Evolutionary conservation across 2,329 filamentous ascomycete species (phyloP), one percentile per base, ranked within the genome.

Genomic region (Nigrospora sphaerica): DNA sequence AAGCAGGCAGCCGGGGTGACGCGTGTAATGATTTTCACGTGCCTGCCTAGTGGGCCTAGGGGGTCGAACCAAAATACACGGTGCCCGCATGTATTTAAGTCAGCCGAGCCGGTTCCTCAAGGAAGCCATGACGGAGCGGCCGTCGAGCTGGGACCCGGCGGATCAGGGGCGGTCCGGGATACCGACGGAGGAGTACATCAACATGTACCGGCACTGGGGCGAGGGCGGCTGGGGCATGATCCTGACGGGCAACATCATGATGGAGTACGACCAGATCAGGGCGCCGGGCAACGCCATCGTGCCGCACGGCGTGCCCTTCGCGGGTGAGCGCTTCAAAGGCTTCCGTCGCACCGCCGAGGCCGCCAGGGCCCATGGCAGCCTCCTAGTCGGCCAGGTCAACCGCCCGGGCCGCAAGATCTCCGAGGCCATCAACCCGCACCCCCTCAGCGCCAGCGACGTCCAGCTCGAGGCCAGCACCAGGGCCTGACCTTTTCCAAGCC

Each of bases 241-340:
- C 43, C 62, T 83, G 0, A 78, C 77, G 1, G 80, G 80, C 42
- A 83, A 84, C 60, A 67, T 81, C 51, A 78, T 81, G 74, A 66
- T 82, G 44, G 75, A 77, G 38, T 77, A 74, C 58, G 72, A 78
- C 46, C 69, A 78, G 43, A 60, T 80, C n/a, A 75, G 80, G 53
- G 70, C 70, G 2, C 59, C 69, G 12, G 75, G 76, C 12, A 78
- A 80, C 60, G 61, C 68, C 2, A 77, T 83, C 57, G 77, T 84
- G 46, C 72, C 77, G 1, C 62, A 62, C n/a, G 66, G 64, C 2
- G 66, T 71, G n/a, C 59, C 63, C 1, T 75, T 71, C 55, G 62
- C 65, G 11, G 77, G 75, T 23, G 64, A 72, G 49, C 62, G 78
- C 12, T 82, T 83, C 47, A 72, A 78, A 31, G 67, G 65, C 0